phyloP scores from a whole-genome alignment of 805 yeast species.

The Yamadazyma kitorensis region DNA sequence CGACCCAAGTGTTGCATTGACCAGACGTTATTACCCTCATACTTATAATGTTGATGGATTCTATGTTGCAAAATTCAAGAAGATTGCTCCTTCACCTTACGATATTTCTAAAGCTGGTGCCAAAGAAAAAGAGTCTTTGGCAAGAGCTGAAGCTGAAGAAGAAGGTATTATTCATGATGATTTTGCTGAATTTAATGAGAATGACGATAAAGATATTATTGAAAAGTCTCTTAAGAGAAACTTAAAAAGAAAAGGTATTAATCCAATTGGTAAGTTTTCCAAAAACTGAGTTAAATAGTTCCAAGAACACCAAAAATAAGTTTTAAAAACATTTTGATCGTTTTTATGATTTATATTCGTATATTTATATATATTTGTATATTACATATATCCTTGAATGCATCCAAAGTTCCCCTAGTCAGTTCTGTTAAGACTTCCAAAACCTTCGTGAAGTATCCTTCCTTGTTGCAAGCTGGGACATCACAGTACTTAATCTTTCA shows the following conservation, averaged over 20 bases:
- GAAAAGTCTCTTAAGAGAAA: conserved; percentile 63
- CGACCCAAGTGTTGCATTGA: conserved; percentile 69
- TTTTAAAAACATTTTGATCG: no score
- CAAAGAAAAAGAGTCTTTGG: conserved; percentile 74
- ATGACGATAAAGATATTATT: conserved; percentile 71
- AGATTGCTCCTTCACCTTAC: conserved; percentile 81
- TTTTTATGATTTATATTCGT: no score
- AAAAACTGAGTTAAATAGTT: no score
- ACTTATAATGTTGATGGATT: conserved; percentile 98
- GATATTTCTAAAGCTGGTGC: conserved; percentile 87
- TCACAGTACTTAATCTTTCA: no score
- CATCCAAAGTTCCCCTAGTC: no score
- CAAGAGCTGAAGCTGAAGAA: conserved; percentile 77
- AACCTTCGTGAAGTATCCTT: background rate
- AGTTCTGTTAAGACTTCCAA: no score
- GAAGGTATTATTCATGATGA: conserved; percentile 84
- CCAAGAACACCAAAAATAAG: no score
- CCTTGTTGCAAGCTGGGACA: background rate
- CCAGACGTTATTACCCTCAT: conserved; percentile 97
- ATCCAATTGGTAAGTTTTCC: no score
- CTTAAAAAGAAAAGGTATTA: conserved; percentile 68
- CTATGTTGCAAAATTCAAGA: conserved; percentile 94
- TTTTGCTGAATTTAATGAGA: conserved; percentile 77
- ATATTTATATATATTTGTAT: no score
- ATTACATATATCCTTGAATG: conserved; percentile 1